A percentile compares a stretch with the other conserved stretches of the same genome.
Evolutionary conservation across 2,329 filamentous ascomycete genomes (phyloP).

Genomic region (Rutstroemia sp.): DNA sequence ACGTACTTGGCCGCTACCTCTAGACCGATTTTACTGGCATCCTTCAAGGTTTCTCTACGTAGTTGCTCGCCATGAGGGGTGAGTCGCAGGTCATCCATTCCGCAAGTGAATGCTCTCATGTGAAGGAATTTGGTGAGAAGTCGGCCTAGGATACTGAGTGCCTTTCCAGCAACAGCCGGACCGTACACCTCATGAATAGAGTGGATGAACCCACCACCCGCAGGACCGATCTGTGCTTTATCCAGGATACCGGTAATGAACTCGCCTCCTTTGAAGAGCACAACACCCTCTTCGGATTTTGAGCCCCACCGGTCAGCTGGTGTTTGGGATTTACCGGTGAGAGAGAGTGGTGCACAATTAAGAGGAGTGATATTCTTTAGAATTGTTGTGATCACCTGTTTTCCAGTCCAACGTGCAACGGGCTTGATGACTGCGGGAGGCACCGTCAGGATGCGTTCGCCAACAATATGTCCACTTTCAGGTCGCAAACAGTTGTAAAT

Average conservation of each 20-base stretch:
- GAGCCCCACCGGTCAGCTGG: conserved; percentile 72
- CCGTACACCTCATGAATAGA: conserved; percentile 92
- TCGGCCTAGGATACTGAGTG: conserved; percentile 83
- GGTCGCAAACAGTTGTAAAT: conserved; percentile 85
- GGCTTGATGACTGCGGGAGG: conserved; percentile 79
- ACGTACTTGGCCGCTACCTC: conserved; percentile 84
- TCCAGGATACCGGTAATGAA: conserved; percentile 88
- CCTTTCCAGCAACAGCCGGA: conserved; percentile 73
- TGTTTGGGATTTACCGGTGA: conserved; percentile 73
- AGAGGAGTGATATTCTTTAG: conserved; percentile 83
- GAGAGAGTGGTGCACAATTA: conserved; percentile 67
- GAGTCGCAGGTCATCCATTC: conserved; percentile 89
- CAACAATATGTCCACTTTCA: conserved; percentile 80
- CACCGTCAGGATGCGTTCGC: conserved; percentile 73
- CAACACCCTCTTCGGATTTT: conserved; percentile 68
- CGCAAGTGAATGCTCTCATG: conserved; percentile 93
- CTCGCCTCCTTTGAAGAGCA: conserved; percentile 81
- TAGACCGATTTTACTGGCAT: conserved; percentile 63
- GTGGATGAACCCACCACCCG: conserved; percentile 80
- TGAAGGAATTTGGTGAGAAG: conserved; percentile 83
- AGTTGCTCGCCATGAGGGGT: conserved; percentile 70
- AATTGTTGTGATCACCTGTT: conserved; percentile 89
- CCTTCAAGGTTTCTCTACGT: conserved; percentile 60
- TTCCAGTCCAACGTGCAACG: conserved; percentile 81
- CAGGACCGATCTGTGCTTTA: conserved; percentile 89